Percentiles rank a stretch among this genome's conserved stretches.
phyloP scores from a whole-genome alignment of 148 eudicot species.

The Rhododendron ferrugineum region DNA sequence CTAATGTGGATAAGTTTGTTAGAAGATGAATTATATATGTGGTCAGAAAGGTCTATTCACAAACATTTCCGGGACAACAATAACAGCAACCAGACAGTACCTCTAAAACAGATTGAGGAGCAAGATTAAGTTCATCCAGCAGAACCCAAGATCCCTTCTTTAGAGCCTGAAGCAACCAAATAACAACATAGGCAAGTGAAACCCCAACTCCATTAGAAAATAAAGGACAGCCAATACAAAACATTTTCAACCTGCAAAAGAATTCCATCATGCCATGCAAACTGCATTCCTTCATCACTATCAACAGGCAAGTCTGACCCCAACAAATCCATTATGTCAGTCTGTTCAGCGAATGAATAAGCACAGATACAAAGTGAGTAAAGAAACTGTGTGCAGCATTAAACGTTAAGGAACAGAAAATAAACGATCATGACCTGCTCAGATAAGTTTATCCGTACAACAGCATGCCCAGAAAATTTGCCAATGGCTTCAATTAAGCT shows the following conservation, averaged over 20 bases:
- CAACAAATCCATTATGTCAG: conserved; percentile 95
- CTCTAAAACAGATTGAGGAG: conserved; percentile 98
- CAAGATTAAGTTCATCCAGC: conserved; percentile 94
- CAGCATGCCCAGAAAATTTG: conserved; percentile 79
- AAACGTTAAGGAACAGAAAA: conserved; percentile 2
- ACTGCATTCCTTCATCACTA: conserved; percentile 81
- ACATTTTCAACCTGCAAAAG: conserved; percentile 62
- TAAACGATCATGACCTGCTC: conserved; percentile 63
- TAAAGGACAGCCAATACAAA: background rate
- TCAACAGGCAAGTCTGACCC: conserved; percentile 96
- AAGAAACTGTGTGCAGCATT: background rate
- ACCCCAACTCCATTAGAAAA: conserved; percentile 7
- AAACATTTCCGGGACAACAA: background rate
- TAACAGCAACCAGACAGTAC: conserved; percentile 20
- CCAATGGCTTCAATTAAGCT: conserved; percentile 81
- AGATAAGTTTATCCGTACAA: conserved; percentile 89
- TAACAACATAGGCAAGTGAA: background rate
- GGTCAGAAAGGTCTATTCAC: background rate
- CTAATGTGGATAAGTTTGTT: conserved; percentile 21
- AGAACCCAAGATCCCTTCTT: conserved; percentile 93
- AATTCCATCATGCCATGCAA: conserved; percentile 99
- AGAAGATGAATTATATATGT: background rate
- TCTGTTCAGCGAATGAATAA: conserved; percentile 38
- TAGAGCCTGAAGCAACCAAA: conserved; percentile 52
- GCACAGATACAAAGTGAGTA: background rate